Percentiles rank a stretch among this genome's conserved stretches.
These are phyloP conservation scores for Aspergillus aculeatinus DNA, from an alignment of 2,329 filamentous ascomycete genomes.

Conservation along the genomic window DNA sequence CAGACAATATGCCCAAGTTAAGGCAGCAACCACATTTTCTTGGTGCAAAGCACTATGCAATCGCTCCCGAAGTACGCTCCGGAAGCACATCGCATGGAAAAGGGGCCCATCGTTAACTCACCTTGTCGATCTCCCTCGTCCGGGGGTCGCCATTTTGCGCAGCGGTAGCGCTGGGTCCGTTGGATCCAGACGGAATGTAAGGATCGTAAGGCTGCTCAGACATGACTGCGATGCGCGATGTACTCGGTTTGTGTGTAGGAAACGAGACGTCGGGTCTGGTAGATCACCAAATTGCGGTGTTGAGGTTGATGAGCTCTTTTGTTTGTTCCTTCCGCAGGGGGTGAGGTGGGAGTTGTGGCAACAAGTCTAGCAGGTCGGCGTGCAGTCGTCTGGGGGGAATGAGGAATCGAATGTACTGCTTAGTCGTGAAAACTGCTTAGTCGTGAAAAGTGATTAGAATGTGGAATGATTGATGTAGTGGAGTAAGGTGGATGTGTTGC, in stretches of 20 bases:
- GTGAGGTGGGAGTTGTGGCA: conserved; percentile 9
- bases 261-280: conserved; percentile 17
- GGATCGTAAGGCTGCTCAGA: conserved; percentile 76
- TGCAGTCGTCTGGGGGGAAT: conserved; percentile 3
- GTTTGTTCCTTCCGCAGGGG: conserved; percentile 13
- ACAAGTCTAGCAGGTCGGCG: not conserved
- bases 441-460: conserved; percentile 3
- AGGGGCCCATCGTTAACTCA: conserved; percentile 54
- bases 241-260: conserved; percentile 10
- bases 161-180: conserved; percentile 50
- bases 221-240: conserved; percentile 44
- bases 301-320: conserved; percentile 15
- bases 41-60: not conserved
- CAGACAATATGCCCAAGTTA: not conserved
- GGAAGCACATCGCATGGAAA: not conserved
- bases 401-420: not conserved
- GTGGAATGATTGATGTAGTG: conserved; percentile 7
- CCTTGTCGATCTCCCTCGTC: conserved; percentile 76
- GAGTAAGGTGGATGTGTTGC: conserved; percentile 9
- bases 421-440: not conserved
- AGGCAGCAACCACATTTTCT: not conserved
- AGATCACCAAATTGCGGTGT: conserved; percentile 19
- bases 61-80: not conserved
- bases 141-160: conserved; percentile 59
- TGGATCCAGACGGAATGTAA: conserved; percentile 73